These are phyloP conservation scores for Fraxinus latifolia DNA, from an alignment of 305 asterid species.

Conservation along the genomic window DNA sequence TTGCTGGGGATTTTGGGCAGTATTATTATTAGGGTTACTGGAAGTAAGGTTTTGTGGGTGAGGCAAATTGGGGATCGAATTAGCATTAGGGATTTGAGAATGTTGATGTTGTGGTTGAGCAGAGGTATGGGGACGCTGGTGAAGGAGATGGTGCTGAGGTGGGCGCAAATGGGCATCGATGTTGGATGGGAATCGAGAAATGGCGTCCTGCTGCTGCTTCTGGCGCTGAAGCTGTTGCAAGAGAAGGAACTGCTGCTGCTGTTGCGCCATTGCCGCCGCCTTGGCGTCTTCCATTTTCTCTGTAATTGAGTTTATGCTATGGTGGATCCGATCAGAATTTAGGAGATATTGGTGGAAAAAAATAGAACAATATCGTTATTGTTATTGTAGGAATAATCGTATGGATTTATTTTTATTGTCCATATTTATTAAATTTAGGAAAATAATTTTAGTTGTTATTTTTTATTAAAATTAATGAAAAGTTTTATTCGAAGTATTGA, in stretches of 20 bases:
- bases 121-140: conserved; percentile 39
- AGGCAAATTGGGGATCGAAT: conserved; percentile 11
- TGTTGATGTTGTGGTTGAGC: conserved; percentile 21
- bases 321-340: neutral
- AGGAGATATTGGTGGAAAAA: neutral
- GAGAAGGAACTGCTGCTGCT: conserved; percentile 48
- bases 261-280: conserved; percentile 34
- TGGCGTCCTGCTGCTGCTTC: conserved; percentile 46
- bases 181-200: conserved; percentile 54
- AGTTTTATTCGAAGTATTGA: too few relatives aligned
- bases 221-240: conserved; percentile 49
- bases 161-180: conserved; percentile 58
- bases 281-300: conserved; percentile 39
- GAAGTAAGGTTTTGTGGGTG: conserved; percentile 15
- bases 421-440: too few relatives aligned
- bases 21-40: conserved; percentile 7
- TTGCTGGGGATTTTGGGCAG: conserved; percentile 18
- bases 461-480: too few relatives aligned
- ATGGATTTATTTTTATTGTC: too few relatives aligned
- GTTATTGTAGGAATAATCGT: too few relatives aligned
- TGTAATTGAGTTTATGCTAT: neutral
- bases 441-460: too few relatives aligned
- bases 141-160: conserved; percentile 47
- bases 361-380: neutral
- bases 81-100: conserved; percentile 11